Evolutionary conservation across 805 yeast genomes (phyloP).

Genomic region (Cyberlindnera amylophila): DNA sequence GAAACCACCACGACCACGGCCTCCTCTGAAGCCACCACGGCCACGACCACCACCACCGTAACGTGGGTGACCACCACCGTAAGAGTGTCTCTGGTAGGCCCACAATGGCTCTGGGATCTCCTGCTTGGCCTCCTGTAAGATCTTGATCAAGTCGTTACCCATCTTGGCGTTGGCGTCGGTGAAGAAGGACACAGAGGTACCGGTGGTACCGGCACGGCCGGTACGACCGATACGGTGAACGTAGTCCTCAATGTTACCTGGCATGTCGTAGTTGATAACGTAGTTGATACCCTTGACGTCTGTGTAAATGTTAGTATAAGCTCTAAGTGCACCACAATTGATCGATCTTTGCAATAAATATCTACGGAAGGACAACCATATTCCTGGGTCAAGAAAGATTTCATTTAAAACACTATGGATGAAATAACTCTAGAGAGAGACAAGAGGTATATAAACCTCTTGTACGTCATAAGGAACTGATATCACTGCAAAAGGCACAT

Average conservation of each 20-base stretch:
- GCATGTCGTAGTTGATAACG: slow-evolving; percentile 96
- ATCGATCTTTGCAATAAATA: slow-evolving; percentile 1
- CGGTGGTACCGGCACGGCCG: slow-evolving; percentile 96
- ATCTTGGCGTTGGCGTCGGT: slow-evolving; percentile 82
- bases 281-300: slow-evolving; percentile 97
- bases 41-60: slow-evolving; percentile 36
- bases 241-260: slow-evolving; percentile 96
- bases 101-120: slow-evolving; percentile 75
- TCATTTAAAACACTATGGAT: slow-evolving; percentile 7
- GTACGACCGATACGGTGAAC: slow-evolving; percentile 96
- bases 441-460: too few species aligned
- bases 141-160: slow-evolving; percentile 86
- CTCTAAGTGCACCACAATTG: neutral
- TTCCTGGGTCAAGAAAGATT: neutral
- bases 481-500: too few species aligned
- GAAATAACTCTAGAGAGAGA: slow-evolving; percentile 6
- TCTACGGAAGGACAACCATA: neutral
- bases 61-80: slow-evolving; percentile 55
- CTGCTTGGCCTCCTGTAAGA: slow-evolving; percentile 95
- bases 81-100: slow-evolving; percentile 71
- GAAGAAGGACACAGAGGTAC: slow-evolving; percentile 94
- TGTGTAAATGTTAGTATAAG: slow-evolving; percentile 37
- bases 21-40: slow-evolving; percentile 34
- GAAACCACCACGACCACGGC: slow-evolving; percentile 30
- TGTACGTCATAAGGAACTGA: too few species aligned